These are phyloP conservation scores for Naumovozyma dairenensis DNA, from an alignment of 805 yeast species.

Conservation along the genomic window DNA sequence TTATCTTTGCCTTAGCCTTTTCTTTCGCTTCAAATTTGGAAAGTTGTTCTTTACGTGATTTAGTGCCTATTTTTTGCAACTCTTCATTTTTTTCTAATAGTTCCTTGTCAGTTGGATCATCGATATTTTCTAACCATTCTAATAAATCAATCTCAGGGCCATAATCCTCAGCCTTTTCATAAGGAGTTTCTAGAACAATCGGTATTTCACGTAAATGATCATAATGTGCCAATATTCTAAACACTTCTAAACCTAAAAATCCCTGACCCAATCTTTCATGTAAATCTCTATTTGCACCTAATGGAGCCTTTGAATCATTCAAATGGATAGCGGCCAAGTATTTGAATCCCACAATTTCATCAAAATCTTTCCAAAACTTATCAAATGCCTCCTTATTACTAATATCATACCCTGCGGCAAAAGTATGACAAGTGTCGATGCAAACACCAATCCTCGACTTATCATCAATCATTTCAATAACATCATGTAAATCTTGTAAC, in stretches of 20 bases:
- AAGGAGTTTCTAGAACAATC: constrained; percentile 81
- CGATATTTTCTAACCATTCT: constrained; percentile 54
- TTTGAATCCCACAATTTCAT: constrained; percentile 59
- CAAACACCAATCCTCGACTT: constrained; percentile 90
- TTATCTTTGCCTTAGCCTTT: constrained; percentile 23
- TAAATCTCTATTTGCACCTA: constrained; percentile 80
- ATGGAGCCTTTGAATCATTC: constrained; percentile 91
- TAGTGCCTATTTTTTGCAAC: constrained; percentile 51
- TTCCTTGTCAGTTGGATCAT: constrained; percentile 42
- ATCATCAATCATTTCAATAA: constrained; percentile 70
- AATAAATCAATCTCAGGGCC: constrained; percentile 76
- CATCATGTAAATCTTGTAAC: constrained; percentile 62
- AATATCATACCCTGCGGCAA: constrained; percentile 93
- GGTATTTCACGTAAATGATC: constrained; percentile 57
- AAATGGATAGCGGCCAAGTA: constrained; percentile 76
- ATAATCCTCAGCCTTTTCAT: constrained; percentile 54
- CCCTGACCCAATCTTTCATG: constrained; percentile 89
- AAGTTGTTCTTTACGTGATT: constrained; percentile 60
- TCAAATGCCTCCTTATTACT: constrained; percentile 46
- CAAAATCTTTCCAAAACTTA: constrained; percentile 70
- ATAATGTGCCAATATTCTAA: constrained; percentile 66
- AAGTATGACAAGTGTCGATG: constrained; percentile 90
- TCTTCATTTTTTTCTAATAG: constrained; percentile 37
- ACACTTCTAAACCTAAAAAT: constrained; percentile 77
- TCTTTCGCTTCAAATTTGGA: constrained; percentile 53